phyloP scores from a whole-genome alignment of 352 stramenopile species.

The Globisporangium nodosum region DNA sequence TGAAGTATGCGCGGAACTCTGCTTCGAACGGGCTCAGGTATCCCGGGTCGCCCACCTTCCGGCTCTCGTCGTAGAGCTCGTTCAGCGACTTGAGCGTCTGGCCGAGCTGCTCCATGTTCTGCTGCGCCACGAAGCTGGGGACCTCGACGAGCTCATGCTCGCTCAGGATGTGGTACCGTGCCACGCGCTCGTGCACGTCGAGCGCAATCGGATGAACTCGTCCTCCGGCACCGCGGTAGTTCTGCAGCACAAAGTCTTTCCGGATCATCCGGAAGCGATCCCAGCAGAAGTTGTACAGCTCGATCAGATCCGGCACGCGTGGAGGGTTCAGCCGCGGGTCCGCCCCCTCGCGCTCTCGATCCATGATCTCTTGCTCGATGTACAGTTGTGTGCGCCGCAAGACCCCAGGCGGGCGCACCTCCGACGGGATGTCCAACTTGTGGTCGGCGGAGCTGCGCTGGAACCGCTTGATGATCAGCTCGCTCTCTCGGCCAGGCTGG shows the following conservation, averaged over 20 bases:
- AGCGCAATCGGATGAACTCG: conserved; percentile 90
- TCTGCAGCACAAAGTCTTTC: conserved; percentile 96
- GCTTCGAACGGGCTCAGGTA: conserved; percentile 80
- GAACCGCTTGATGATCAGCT: conserved; percentile 85
- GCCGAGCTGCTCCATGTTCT: conserved; percentile 88
- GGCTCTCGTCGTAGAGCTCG: conserved; percentile 83
- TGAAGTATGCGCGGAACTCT: conserved; percentile 83
- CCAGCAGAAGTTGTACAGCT: conserved; percentile 97
- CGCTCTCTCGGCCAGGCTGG: conserved; percentile 42
- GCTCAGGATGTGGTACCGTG: conserved; percentile 93
- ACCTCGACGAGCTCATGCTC: conserved; percentile 91
- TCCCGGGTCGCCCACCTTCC: conserved; percentile 48
- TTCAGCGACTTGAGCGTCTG: conserved; percentile 86
- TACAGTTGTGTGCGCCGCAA: conserved; percentile 78
- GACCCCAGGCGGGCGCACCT: conserved; percentile 75
- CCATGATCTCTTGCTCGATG: conserved; percentile 84
- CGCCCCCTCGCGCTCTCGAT: conserved; percentile 52
- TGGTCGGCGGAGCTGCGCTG: conserved; percentile 83
- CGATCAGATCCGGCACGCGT: conserved; percentile 65
- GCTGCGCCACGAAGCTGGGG: conserved; percentile 76
- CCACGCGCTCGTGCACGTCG: conserved; percentile 93
- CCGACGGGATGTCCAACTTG: conserved; percentile 77
- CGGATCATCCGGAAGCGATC: conserved; percentile 94
- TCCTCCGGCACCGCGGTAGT: conserved; percentile 92
- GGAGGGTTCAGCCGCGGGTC: conserved; percentile 71